A percentile compares a stretch with the other conserved stretches of the same genome.
phyloP scores from a whole-genome alignment of 805 yeast species.

The Hagleromyces aurorensis region DNA sequence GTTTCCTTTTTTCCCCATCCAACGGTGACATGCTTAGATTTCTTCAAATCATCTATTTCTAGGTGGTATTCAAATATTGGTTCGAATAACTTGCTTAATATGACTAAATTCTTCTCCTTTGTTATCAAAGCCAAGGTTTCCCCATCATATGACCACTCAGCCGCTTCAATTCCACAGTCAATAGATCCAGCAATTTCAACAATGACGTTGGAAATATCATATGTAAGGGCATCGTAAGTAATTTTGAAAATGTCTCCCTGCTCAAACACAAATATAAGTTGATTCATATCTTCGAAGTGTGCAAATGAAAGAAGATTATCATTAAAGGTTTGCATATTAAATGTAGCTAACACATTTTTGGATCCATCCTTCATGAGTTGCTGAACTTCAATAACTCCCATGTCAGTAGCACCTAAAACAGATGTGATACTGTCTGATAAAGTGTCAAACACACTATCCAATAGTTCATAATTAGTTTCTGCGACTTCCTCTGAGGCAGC shows the following conservation, averaged over 20 bases:
- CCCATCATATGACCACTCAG: constrained; percentile 87
- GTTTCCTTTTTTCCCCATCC: constrained; percentile 99
- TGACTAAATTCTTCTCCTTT: constrained; percentile 46
- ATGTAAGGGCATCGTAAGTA: constrained; percentile 42
- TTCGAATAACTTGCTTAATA: constrained; percentile 72
- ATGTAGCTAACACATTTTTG: constrained; percentile 50
- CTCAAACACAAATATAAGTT: constrained; percentile 55
- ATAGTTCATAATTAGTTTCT: constrained; percentile 12
- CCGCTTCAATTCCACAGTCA: constrained; percentile 64
- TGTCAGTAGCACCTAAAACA: constrained; percentile 49
- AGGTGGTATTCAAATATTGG: constrained; percentile 61
- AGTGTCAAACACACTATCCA: constrained; percentile 51
- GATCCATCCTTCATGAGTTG: constrained; percentile 61
- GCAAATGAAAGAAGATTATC: constrained; percentile 45
- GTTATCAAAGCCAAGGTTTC: constrained; percentile 73
- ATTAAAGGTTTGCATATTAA: constrained; percentile 38
- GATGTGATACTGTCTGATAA: constrained; percentile 66
- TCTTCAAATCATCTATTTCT: constrained; percentile 51
- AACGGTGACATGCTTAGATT: constrained; percentile 81
- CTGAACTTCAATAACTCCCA: constrained; percentile 62
- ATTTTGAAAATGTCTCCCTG: constrained; percentile 73
- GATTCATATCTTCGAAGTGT: constrained; percentile 64
- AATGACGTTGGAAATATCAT: constrained; percentile 43
- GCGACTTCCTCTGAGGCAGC: constrained; percentile 11
- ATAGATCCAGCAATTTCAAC: constrained; percentile 78